Evolutionary conservation across 257 asterid species (phyloP).

Genomic region (Solanum ossicruentum): DNA sequence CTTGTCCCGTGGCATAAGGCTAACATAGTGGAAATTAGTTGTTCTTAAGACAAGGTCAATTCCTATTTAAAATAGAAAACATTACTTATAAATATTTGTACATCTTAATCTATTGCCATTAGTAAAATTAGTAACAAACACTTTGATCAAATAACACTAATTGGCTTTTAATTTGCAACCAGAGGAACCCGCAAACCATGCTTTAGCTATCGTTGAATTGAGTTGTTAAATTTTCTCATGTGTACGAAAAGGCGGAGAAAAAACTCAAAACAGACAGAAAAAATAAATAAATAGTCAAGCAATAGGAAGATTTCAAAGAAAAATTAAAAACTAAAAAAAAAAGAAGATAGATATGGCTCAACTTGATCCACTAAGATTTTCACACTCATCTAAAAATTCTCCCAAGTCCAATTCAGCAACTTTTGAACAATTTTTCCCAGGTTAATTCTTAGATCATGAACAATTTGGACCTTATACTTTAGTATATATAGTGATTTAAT

Average conservation of each 20-base stretch:
- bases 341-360: slow-evolving; percentile 2
- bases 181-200: slow-evolving; percentile 20
- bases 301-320: not conserved
- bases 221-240: not conserved
- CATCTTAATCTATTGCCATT: not conserved
- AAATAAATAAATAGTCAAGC: not conserved
- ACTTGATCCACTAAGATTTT: not conserved
- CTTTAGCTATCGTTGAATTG: slow-evolving; percentile 4
- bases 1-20: not conserved
- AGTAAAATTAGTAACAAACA: not conserved
- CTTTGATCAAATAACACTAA: not conserved
- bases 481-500: not conserved
- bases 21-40: not conserved
- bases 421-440: slow-evolving; percentile 53
- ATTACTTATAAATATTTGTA: not conserved
- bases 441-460: slow-evolving; percentile 6
- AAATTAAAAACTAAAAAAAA: not conserved
- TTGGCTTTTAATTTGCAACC: slow-evolving; percentile 6
- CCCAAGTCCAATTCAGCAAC: slow-evolving; percentile 33
- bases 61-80: not conserved
- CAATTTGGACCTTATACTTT: not conserved
- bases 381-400: slow-evolving; percentile 15
- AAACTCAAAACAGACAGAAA: not conserved
- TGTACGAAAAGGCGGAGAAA: not conserved
- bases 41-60: not conserved